Evolutionary conservation across 305 asterid genomes (phyloP), one percentile per base, ranked within the genome.

Genomic region (Coffea humblotiana): DNA sequence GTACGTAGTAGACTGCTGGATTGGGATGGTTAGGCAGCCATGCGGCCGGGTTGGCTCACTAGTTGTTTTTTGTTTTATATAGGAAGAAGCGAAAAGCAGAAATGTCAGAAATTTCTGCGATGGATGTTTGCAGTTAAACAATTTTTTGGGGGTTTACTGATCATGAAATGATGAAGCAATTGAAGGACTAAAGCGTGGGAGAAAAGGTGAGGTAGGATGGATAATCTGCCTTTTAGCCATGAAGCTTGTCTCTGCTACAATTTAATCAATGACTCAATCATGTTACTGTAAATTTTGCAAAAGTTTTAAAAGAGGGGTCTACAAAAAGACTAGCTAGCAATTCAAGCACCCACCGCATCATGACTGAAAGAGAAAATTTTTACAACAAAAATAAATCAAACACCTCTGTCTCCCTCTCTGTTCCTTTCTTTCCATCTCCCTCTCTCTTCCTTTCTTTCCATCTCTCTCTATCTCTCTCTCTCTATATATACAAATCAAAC

Each of bases 181-280:
- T 25, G 68, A 71, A 71, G 58, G 47, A 43, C 8, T 69, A 61
- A 68, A 37, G 43, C 3, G 71, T 52, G 12, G 19, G 6, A 21
- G 54, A 18, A 48, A 48, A 66, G 70, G 65, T 52, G 56, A 71
- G 64, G 14, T 58, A 60, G 19, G 60, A 47, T 61, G 43, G 43
- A 37, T 0, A 69, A n/a, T 35, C 15, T 16, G 43, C 54, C 70
- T 77, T 82, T 82, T 77, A 72, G 76, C 25, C 70, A 72, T 72
- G 79, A 82, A 60, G 37, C 51, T 27, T 77, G 71, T 67, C 49
- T 12, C 58, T 74, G 48, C n/a, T 48, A 35, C 25, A 64, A 83
- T 45, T 65, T 86, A 92, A 92, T 92, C 95, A 90, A 90, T 92
- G 89, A 84, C 90, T 91, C 98, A 92, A 93, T 93, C 96, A 93